Percentiles rank a stretch among this genome's conserved stretches.
These are phyloP conservation scores for Prunus armeniaca DNA, from an alignment of 306 rosid genomes.

Conservation along the genomic window DNA sequence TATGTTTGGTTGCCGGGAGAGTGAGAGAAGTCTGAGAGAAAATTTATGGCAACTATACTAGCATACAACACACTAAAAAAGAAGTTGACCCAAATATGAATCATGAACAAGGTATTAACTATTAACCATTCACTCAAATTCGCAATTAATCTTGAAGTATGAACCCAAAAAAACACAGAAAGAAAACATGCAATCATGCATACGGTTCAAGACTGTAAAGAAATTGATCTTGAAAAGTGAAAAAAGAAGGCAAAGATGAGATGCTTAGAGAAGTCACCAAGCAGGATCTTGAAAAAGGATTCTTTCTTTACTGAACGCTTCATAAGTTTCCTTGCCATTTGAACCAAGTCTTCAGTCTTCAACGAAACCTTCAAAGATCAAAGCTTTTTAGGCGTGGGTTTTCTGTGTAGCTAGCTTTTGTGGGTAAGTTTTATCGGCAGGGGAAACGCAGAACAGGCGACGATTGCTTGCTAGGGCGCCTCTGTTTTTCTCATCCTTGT, in stretches of 20 bases:
- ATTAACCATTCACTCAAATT: neutral
- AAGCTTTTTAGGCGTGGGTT: neutral
- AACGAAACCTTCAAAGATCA: neutral
- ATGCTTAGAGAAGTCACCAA: conserved; percentile 3
- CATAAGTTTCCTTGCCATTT: neutral
- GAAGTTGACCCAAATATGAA: neutral
- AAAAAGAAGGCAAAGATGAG: neutral
- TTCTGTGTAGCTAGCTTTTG: neutral
- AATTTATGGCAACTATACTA: neutral
- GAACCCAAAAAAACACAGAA: neutral
- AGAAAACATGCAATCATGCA: neutral
- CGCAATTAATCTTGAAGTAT: neutral
- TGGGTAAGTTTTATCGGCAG: too few relatives aligned
- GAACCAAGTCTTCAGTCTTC: neutral
- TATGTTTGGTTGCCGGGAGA: neutral
- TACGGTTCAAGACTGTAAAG: neutral
- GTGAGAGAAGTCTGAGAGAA: neutral
- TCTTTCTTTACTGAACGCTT: neutral
- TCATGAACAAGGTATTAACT: neutral
- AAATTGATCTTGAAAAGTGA: neutral
- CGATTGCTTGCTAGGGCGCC: too few relatives aligned
- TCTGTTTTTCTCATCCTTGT: too few relatives aligned
- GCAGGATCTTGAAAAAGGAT: conserved; percentile 4
- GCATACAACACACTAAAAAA: neutral
- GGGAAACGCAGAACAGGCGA: too few relatives aligned